Conservation (phyloP, 2,329 filamentous ascomycete genomes). For the Penicillium thymicola region DNA sequence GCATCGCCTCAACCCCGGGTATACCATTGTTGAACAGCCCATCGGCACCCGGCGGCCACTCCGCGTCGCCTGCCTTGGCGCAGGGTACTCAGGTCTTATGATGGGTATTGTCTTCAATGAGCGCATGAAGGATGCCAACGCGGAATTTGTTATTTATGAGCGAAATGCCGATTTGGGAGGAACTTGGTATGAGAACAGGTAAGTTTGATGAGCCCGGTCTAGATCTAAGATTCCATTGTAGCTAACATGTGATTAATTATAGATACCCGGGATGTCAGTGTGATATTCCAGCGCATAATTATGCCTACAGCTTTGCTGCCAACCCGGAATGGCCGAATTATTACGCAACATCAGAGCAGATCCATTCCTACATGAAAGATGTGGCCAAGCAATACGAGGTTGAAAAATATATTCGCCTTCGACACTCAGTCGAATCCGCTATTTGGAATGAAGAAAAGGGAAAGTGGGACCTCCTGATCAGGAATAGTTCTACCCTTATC, state of each 20-base stretch:
- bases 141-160: background rate
- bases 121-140: conserved; percentile 1
- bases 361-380: conserved; percentile 44
- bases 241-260: background rate
- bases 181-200: conserved; percentile 32
- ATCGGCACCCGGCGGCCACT: conserved; percentile 9
- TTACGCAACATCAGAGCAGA: conserved; percentile 40
- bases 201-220: background rate
- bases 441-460: conserved; percentile 34
- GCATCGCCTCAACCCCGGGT: background rate
- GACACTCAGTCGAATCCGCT: conserved; percentile 17
- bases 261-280: conserved; percentile 39
- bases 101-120: conserved; percentile 27
- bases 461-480: conserved; percentile 12
- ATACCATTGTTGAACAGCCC: background rate
- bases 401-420: conserved; percentile 36
- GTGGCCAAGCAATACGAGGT: conserved; percentile 42
- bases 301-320: conserved; percentile 43
- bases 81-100: conserved; percentile 17
- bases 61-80: conserved; percentile 15
- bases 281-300: conserved; percentile 34
- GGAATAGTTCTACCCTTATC: background rate
- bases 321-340: conserved; percentile 45
- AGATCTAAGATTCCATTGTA: too few relatives aligned
- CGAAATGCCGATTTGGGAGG: conserved; percentile 31